A percentile compares a stretch with the other conserved stretches of the same genome.
phyloP scores from a whole-genome alignment of 2,329 filamentous ascomycete species.

The Amesomyces nigricolor region DNA sequence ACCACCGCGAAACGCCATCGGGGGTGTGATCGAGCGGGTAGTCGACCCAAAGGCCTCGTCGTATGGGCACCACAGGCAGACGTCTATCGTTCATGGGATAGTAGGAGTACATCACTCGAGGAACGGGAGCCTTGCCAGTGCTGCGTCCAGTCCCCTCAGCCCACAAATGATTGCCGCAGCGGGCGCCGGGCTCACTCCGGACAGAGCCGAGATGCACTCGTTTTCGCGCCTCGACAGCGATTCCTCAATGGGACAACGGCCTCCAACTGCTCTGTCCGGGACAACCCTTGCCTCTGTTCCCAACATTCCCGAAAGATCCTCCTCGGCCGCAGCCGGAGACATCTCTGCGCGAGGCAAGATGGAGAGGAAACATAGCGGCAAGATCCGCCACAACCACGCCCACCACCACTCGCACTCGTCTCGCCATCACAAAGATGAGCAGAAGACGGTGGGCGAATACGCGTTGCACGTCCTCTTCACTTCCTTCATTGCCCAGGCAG shows the following conservation, averaged over 20 bases:
- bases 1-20: slow-evolving; percentile 37
- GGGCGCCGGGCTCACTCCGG: slow-evolving; percentile 48
- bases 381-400: slow-evolving; percentile 63
- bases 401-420: slow-evolving; percentile 75
- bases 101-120: slow-evolving; percentile 68
- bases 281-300: slow-evolving; percentile 31
- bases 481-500: slow-evolving; percentile 94
- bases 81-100: slow-evolving; percentile 89
- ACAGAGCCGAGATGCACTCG: slow-evolving; percentile 47
- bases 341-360: slow-evolving; percentile 45
- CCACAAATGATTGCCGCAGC: slow-evolving; percentile 76
- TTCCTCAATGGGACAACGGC: slow-evolving; percentile 35
- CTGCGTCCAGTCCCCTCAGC: slow-evolving; percentile 77
- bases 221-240: slow-evolving; percentile 45
- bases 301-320: slow-evolving; percentile 40
- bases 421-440: slow-evolving; percentile 64
- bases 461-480: slow-evolving; percentile 95
- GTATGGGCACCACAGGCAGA: slow-evolving; percentile 90
- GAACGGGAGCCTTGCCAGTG: slow-evolving; percentile 80
- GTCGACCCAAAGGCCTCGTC: slow-evolving; percentile 50
- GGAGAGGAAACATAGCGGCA: slow-evolving; percentile 59
- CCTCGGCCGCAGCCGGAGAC: slow-evolving; percentile 42
- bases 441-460: slow-evolving; percentile 96
- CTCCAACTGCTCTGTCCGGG: slow-evolving; percentile 45
- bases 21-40: slow-evolving; percentile 45